Percentiles rank a stretch among this genome's conserved stretches.
Evolutionary conservation across 495 filamentous ascomycete genomes (phyloP).

Genomic region (Tuber magnatum): DNA sequence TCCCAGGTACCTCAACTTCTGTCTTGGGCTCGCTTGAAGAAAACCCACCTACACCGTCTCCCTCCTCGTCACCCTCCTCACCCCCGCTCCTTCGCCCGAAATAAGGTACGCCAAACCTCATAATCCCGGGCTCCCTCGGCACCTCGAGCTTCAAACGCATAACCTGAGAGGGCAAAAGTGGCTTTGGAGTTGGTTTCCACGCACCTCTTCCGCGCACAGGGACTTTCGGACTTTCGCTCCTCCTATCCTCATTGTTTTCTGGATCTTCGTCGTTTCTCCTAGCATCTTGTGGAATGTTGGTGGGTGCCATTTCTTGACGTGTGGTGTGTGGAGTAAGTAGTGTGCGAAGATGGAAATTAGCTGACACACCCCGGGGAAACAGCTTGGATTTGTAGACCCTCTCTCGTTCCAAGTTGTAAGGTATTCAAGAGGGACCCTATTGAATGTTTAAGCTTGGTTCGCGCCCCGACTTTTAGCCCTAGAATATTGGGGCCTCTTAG

Average conservation of each 20-base stretch:
- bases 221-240: not conserved
- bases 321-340: not conserved
- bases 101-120: not conserved
- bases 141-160: not conserved
- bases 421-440: not conserved
- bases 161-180: not conserved
- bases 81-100: not conserved
- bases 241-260: not conserved
- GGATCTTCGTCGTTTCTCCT: not conserved
- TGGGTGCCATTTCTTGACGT: not conserved
- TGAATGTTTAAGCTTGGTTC: not conserved
- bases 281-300: not conserved
- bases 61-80: not conserved
- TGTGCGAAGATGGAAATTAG: not conserved
- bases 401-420: not conserved
- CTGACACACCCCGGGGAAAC: not conserved
- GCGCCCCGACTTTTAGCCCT: not conserved
- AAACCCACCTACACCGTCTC: not conserved
- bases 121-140: not conserved
- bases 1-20: not conserved
- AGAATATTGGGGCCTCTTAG: not conserved
- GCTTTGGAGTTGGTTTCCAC: not conserved
- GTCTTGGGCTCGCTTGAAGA: not conserved
- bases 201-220: not conserved
- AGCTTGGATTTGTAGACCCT: not conserved